A percentile compares a stretch with the other conserved stretches of the same genome.
phyloP scores from a whole-genome alignment of 768 basidiomycete species.

The Psilocybe tampanensis region DNA sequence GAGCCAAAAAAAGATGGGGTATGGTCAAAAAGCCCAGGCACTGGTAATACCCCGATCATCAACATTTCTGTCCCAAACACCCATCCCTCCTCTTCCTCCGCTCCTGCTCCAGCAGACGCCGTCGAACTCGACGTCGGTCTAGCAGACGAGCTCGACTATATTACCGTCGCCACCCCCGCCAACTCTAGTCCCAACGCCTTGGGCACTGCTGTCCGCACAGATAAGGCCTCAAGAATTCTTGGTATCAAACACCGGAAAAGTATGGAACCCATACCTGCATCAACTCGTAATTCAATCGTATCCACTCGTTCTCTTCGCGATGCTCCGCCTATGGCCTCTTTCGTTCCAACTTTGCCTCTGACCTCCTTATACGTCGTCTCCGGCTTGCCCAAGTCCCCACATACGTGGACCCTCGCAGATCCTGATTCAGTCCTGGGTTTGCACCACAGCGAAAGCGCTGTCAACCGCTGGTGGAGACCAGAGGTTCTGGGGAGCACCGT shows the following conservation, averaged over 20 bases:
- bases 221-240: conserved; percentile 79
- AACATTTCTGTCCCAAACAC: conserved; percentile 47
- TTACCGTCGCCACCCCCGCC: conserved; percentile 44
- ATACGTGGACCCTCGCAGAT: conserved; percentile 89
- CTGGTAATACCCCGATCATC: conserved; percentile 45
- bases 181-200: conserved; percentile 36
- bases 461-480: conserved; percentile 88
- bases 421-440: conserved; percentile 80
- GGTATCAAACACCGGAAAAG: conserved; percentile 74
- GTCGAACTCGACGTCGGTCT: conserved; percentile 46
- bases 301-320: conserved; percentile 72
- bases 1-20: conserved; percentile 37
- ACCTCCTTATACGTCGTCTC: conserved; percentile 87
- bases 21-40: conserved; percentile 33
- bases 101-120: conserved; percentile 19
- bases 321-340: conserved; percentile 58
- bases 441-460: conserved; percentile 83
- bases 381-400: conserved; percentile 85
- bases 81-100: conserved; percentile 24
- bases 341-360: conserved; percentile 71
- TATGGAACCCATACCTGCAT: conserved; percentile 86
- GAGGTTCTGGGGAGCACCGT: conserved; percentile 90
- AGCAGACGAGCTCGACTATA: conserved; percentile 77
- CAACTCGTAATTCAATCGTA: conserved; percentile 74
- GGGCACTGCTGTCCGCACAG: conserved; percentile 44